Conservation (phyloP, 371 early-diverging fungal genomes). For the Zychaea mexicana region DNA sequence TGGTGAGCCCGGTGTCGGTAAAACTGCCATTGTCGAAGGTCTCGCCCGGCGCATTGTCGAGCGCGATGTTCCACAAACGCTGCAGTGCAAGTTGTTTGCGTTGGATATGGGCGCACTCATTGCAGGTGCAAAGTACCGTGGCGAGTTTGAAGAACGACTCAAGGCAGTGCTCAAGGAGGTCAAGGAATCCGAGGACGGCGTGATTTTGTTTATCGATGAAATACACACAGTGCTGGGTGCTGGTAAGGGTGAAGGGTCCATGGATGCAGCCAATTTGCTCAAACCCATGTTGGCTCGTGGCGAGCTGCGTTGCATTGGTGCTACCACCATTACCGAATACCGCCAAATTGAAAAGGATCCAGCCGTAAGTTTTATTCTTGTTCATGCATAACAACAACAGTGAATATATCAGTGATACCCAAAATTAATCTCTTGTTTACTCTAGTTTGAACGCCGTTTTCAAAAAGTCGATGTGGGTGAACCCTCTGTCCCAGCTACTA, state of each 20-base stretch:
- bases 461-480: conserved; percentile 82
- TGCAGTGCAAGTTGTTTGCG: conserved; percentile 87
- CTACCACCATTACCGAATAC: conserved; percentile 90
- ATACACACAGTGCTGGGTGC: conserved; percentile 95
- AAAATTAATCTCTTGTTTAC: background rate
- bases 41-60: conserved; percentile 96
- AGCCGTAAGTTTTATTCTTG: conserved; percentile 41
- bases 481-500: conserved; percentile 80
- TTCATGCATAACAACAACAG: background rate
- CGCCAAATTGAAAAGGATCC: conserved; percentile 85
- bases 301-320: conserved; percentile 85
- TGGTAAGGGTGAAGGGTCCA: conserved; percentile 88
- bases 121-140: conserved; percentile 92
- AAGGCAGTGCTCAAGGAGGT: conserved; percentile 97
- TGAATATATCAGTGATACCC: background rate
- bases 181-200: conserved; percentile 83
- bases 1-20: conserved; percentile 88
- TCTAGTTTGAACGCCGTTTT: conserved; percentile 84
- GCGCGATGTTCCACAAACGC: conserved; percentile 89
- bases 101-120: conserved; percentile 96
- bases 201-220: conserved; percentile 99
- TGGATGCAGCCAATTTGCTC: conserved; percentile 94
- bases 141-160: conserved; percentile 99
- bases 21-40: conserved; percentile 96
- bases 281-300: conserved; percentile 90